A percentile compares a stretch with the other conserved stretches of the same genome.
These are phyloP conservation scores for Rhodosporidiobolus odoratus DNA, from an alignment of 768 basidiomycete genomes.

Conservation along the genomic window DNA sequence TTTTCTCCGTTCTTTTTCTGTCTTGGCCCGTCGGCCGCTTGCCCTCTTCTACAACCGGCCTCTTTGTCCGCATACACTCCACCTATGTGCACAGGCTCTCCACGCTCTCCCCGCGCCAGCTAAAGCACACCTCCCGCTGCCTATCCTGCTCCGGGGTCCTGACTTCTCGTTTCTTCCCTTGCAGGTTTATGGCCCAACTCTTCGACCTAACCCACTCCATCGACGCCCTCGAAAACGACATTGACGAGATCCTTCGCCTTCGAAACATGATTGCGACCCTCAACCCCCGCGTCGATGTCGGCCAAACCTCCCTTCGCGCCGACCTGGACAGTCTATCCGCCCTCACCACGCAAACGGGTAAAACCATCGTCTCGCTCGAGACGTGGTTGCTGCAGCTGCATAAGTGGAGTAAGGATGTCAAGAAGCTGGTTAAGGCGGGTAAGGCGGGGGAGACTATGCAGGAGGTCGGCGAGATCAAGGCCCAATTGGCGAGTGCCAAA, in stretches of 20 bases:
- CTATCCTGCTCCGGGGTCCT: too few relatives aligned
- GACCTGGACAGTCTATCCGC: slow-evolving; percentile 24
- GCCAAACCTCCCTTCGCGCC: slow-evolving; percentile 19
- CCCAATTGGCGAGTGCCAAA: slow-evolving; percentile 19
- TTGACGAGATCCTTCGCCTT: slow-evolving; percentile 28
- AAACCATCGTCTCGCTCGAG: slow-evolving; percentile 27
- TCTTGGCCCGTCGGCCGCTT: not conserved
- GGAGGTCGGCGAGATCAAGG: slow-evolving; percentile 35
- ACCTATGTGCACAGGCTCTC: too few relatives aligned
- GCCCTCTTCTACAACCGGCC: too few relatives aligned
- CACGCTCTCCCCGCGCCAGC: too few relatives aligned
- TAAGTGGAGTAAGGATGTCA: slow-evolving; percentile 14
- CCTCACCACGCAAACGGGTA: slow-evolving; percentile 30
- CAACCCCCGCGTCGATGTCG: slow-evolving; percentile 25
- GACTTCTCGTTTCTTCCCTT: not conserved
- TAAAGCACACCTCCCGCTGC: too few relatives aligned
- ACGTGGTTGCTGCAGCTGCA: slow-evolving; percentile 21
- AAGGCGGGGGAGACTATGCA: slow-evolving; percentile 8
- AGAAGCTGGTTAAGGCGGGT: slow-evolving; percentile 16
- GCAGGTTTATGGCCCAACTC: not conserved
- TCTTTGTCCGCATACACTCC: too few relatives aligned
- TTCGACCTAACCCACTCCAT: slow-evolving; percentile 36
- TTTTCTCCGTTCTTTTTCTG: not conserved
- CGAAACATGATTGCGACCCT: slow-evolving; percentile 20
- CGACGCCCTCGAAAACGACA: slow-evolving; percentile 35